Evolutionary conservation across 192 early-diverging fungal genomes (phyloP), one percentile per base, ranked within the genome.

Genomic region (Gigaspora rosea): DNA sequence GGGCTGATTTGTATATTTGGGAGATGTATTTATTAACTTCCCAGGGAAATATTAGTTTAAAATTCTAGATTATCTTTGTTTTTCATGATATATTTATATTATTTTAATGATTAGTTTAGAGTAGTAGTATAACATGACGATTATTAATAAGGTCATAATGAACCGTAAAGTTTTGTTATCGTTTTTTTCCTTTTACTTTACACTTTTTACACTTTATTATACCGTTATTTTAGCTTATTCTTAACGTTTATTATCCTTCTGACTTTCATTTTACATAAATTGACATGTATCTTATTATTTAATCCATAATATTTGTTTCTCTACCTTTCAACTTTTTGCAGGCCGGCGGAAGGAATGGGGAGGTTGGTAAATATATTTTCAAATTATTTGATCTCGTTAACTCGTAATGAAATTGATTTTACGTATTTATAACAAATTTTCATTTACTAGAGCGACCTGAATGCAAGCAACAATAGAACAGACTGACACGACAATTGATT

Each of bases 391-490:
- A 51, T 71, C 20, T 15, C 11, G 3, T 71, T 36, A 18, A 47
- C 13, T 51, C 20, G 4, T 33, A 32, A 52, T 56, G 27, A 32
- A 2, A 41, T 41, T 41, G 41, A 41, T 41, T 41, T 71, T 18
- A 16, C 63, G 10, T 71, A n/a, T 11, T 56, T 71, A 33, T 4
- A n/a, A 1, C 9, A 33, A 71, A 51, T 71, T 56, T 54, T 32
- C 18, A 32, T 35, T 71, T 56, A 35, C 33, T 36, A 56, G 51
- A 56, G 8, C 70, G 20, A 70, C 68, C 48, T 20, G 70, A 71
- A 71, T 71, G 70, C 52, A 71, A 71, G 35, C 70, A 71, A 32
- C 33, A 71, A 51, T 71, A 56, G 52, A 66, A 66, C n/a, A 18
- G 41, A 66, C 11, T 46, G 9, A 15, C 52, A 56, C 52, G 52